Percentiles rank a stretch among this genome's conserved stretches.
phyloP scores from a whole-genome alignment of 1,139 yeast species.

The Scheffersomyces titani region DNA sequence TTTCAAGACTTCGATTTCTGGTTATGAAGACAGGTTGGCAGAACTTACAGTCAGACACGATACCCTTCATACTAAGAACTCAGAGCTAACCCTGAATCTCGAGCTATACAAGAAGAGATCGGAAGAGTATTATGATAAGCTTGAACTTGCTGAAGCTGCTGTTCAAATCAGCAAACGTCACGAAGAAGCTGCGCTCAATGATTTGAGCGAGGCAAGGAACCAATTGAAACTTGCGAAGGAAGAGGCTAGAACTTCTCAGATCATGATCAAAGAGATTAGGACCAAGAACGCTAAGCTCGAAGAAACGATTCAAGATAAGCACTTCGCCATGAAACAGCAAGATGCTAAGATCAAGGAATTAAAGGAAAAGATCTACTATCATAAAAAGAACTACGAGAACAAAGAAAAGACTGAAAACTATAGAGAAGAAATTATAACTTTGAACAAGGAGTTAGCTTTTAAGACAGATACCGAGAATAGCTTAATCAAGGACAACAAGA shows the following conservation, averaged over 20 bases:
- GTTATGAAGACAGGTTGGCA: slow-evolving; percentile 45
- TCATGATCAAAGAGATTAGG: slow-evolving; percentile 57
- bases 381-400: slow-evolving; percentile 50
- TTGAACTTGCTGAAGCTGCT: slow-evolving; percentile 80
- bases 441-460: slow-evolving; percentile 59
- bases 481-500: slow-evolving; percentile 63
- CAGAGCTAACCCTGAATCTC: slow-evolving; percentile 54
- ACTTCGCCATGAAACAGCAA: slow-evolving; percentile 54
- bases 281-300: slow-evolving; percentile 56
- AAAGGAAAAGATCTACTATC: slow-evolving; percentile 56
- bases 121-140: slow-evolving; percentile 70
- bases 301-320: slow-evolving; percentile 58
- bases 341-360: slow-evolving; percentile 43
- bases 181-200: slow-evolving; percentile 56
- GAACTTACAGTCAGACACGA: slow-evolving; percentile 53
- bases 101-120: slow-evolving; percentile 71
- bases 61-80: slow-evolving; percentile 49
- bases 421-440: slow-evolving; percentile 57
- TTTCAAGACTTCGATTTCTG: slow-evolving; percentile 36
- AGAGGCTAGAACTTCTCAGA: slow-evolving; percentile 62
- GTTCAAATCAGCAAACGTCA: slow-evolving; percentile 63
- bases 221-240: slow-evolving; percentile 56
- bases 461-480: slow-evolving; percentile 65
- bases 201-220: slow-evolving; percentile 56
- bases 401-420: slow-evolving; percentile 44